Evolutionary conservation across 2,329 filamentous ascomycete genomes (phyloP), one percentile per base, ranked within the genome.

Genomic region (Epichloe glyceriae): DNA sequence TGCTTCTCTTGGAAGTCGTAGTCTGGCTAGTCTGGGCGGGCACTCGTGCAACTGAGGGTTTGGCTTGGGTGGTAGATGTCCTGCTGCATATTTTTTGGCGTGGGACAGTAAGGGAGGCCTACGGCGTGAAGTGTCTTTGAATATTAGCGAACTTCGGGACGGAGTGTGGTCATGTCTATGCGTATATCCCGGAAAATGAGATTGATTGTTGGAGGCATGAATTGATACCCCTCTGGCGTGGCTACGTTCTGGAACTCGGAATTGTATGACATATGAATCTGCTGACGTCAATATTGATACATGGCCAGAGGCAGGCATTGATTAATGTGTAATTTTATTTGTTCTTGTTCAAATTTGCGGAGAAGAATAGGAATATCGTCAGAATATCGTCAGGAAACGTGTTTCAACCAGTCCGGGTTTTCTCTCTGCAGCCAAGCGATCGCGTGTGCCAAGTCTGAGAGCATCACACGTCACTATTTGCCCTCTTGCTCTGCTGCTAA

Each of bases 1-100:
- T 71, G 14, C 47, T 60, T 37, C 51, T 47, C 19, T 57, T 66
- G 19, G 59, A 64, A 44, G 49, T 61, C 19, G 49, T 62, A 10
- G 65, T 62, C 10, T 68, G 65, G 61, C 56, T 59, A 55, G 38
- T 62, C 19, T 67, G 64, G 61, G 33, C 64, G 49, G 47, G 56
- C 19, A 55, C 52, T 46, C 56, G 52, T 50, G 7, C 61, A 14
- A 51, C 54, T 45, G 54, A 57, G 49, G 59, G 55, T 11, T 46
- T 66, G 45, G 53, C 55, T 33, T 67, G 64, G 64, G 45, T 59
- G 41, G 58, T 60, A 33, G 58, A 63, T 46, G 48, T 62, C 50
- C 52, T 58, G 22, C 54, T 62, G 45, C 49, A 64, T 41, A 20
- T 63, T 63, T 46, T 52, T 63, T 40, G 61, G 60, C 37, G 44